Conservation (phyloP, 768 basidiomycete genomes). For the Boletus coccyginus region DNA sequence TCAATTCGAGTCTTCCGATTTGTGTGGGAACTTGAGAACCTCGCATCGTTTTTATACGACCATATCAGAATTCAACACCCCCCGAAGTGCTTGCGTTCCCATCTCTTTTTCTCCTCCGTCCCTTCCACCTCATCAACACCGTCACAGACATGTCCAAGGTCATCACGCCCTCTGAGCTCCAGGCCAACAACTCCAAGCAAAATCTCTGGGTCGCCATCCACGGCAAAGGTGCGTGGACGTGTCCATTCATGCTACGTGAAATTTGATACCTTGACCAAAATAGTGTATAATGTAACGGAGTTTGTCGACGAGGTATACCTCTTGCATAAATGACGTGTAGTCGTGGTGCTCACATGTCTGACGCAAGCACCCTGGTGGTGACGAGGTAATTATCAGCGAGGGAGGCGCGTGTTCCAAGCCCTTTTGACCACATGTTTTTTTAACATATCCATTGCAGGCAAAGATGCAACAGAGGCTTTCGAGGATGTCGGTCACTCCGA, state of each 20-base stretch:
- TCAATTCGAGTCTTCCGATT: not conserved
- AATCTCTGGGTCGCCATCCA: slow-evolving; percentile 80
- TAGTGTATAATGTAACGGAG: slow-evolving; percentile 91
- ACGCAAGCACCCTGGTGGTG: slow-evolving; percentile 89
- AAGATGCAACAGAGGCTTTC: slow-evolving; percentile 97
- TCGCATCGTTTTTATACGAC: slow-evolving; percentile 19
- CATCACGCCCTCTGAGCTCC: slow-evolving; percentile 73
- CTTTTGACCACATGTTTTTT: not conserved
- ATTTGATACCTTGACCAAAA: slow-evolving; percentile 5
- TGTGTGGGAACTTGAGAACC: slow-evolving; percentile 29
- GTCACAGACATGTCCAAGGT: slow-evolving; percentile 45
- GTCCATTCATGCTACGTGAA: not conserved
- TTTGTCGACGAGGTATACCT: slow-evolving; percentile 88
- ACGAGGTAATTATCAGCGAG: slow-evolving; percentile 95
- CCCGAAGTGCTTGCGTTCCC: slow-evolving; percentile 1
- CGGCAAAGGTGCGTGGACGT: slow-evolving; percentile 62
- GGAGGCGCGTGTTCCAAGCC: slow-evolving; percentile 57
- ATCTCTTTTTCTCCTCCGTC: slow-evolving; percentile 7
- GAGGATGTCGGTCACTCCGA: slow-evolving; percentile 99
- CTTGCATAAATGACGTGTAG: not conserved
- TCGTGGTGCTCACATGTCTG: slow-evolving; percentile 4
- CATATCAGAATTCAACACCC: not conserved
- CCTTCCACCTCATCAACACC: slow-evolving; percentile 7
- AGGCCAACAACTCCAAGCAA: slow-evolving; percentile 71
- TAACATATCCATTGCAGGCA: slow-evolving; percentile 50